A percentile compares a stretch with the other conserved stretches of the same genome.
phyloP scores from a whole-genome alignment of 768 basidiomycete species.

The Tylopilus plumbeoviolaceoides region DNA sequence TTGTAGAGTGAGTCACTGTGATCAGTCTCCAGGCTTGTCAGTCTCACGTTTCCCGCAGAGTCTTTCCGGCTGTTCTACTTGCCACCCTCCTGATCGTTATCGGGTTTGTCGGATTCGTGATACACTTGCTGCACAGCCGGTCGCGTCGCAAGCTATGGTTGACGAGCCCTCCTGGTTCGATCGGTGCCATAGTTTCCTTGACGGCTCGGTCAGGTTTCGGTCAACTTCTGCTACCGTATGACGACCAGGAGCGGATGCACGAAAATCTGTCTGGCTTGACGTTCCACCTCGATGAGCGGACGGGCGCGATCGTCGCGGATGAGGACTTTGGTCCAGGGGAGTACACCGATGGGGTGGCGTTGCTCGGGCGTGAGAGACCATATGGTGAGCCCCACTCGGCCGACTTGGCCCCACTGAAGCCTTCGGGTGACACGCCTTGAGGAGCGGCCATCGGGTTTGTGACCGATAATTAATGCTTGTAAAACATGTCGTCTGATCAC shows the following conservation, averaged over 20 bases:
- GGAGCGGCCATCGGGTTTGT: neutral
- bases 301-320: conserved; percentile 60
- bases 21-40: neutral
- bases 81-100: conserved; percentile 44
- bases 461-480: neutral
- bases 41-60: conserved; percentile 32
- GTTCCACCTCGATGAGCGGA: conserved; percentile 54
- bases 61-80: conserved; percentile 50
- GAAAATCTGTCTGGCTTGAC: conserved; percentile 46
- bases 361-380: conserved; percentile 11
- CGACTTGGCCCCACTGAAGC: conserved; percentile 5
- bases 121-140: conserved; percentile 46
- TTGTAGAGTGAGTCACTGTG: conserved; percentile 47
- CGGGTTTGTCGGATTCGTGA: conserved; percentile 42
- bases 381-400: conserved; percentile 2
- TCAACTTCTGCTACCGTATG: conserved; percentile 56
- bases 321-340: conserved; percentile 30
- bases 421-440: neutral
- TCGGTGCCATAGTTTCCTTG: conserved; percentile 52
- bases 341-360: conserved; percentile 9
- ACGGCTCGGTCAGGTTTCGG: conserved; percentile 62
- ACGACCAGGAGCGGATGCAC: conserved; percentile 42
- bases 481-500: neutral
- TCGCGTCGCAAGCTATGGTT: conserved; percentile 48
- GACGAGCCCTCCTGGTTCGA: conserved; percentile 54